Base-by-base conservation (phyloP, 2,329 filamentous ascomycete species). In the Pyrenochaeta sp. region DNA sequence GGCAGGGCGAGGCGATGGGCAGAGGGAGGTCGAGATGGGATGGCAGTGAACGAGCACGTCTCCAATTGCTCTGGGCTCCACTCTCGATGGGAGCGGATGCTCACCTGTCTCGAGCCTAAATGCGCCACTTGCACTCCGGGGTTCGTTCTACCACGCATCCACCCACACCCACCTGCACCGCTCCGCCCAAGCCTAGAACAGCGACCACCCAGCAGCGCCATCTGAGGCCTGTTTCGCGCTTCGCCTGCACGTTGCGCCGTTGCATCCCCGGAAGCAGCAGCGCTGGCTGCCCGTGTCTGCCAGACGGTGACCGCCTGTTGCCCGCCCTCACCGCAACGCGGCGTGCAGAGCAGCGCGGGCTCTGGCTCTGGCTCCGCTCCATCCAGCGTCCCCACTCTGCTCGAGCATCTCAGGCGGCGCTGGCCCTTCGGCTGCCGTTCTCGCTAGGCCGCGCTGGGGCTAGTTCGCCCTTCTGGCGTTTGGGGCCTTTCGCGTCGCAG, bases 61-160 rank as follows among this genome's bases (percentile, higher is more conserved):
- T 45, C 29, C 29, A 30, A 36, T 39, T 53, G 40, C 27, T 31
- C 30, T 17, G 43, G 37, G 50, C 56, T 59, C 56, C 56, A 60
- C 54, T 37, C 42, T 18, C 51, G 31, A 38, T 41, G 53, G 46
- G 20, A 40, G 26, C 35, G 35, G 23, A 28, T 29, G 41, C 36
- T 37, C 38, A 30, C 45, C 42, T 29, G 35, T 38, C 40, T 39
- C 48, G 42, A 43, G 48, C 52, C 53, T 11, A 29, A 7, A 23
- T 36, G 52, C 53, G 53, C 53, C 46, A 44, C 53, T 21, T 49
- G 47, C 50, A 41, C 45, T 40, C 38, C 29, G 29, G 37, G 36
- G 31, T 31, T 31, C 35, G 22, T 11, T n/a, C 29, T 32, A 22
- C 28, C 19, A 14, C 23, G 34, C 40, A 35, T 11, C 35, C 32